These are phyloP conservation scores for Clonostachys rhizophaga DNA, from an alignment of 2,329 filamentous ascomycete species.

Conservation along the genomic window DNA sequence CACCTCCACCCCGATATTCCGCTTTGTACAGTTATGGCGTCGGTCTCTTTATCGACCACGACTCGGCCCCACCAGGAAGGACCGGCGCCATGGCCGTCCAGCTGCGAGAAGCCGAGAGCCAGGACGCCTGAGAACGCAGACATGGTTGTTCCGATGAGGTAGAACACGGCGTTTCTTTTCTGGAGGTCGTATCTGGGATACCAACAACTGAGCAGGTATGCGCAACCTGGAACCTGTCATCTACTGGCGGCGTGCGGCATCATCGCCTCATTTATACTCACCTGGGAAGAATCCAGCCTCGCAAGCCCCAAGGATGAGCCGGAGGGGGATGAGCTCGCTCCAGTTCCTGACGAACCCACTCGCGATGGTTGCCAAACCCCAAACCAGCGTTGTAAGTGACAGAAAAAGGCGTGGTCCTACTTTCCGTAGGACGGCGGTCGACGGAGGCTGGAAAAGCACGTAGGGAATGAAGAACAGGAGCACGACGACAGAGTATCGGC, in stretches of 20 bases:
- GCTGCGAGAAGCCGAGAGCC: constrained; percentile 11
- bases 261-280: too few relatives aligned
- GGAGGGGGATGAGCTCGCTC: constrained; percentile 34
- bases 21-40: too few relatives aligned
- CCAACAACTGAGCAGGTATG: neutral
- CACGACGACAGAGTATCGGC: constrained; percentile 52
- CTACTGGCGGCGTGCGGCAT: too few relatives aligned
- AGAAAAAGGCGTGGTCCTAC: constrained; percentile 19
- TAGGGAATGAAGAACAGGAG: constrained; percentile 58
- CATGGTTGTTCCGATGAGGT: constrained; percentile 11
- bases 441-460: constrained; percentile 32
- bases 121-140: constrained; percentile 14
- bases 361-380: constrained; percentile 1
- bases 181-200: neutral
- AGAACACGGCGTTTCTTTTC: constrained; percentile 17
- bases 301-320: constrained; percentile 30
- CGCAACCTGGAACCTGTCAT: too few relatives aligned
- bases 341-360: constrained; percentile 38
- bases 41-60: too few relatives aligned
- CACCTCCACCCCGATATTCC: constrained; percentile 11
- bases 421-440: constrained; percentile 16
- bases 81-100: too few relatives aligned
- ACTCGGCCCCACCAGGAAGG: too few relatives aligned
- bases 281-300: constrained; percentile 7
- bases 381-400: neutral